Evolutionary conservation across 2,329 filamentous ascomycete species (phyloP).

Genomic region (Fusarium sp.): DNA sequence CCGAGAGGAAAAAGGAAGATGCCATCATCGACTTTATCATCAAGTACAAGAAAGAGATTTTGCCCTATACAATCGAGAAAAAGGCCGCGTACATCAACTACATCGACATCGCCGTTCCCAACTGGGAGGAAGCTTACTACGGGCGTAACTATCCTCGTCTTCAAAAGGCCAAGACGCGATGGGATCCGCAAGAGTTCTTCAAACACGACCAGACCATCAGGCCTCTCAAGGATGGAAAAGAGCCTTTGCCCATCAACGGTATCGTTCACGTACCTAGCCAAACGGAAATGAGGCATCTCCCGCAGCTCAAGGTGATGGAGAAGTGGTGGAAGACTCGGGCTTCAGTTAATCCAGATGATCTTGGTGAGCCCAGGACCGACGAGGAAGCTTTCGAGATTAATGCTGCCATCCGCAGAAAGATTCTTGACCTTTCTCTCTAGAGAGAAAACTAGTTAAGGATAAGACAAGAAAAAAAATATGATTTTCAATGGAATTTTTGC

Average conservation of each 20-base stretch:
- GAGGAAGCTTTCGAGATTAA: background rate
- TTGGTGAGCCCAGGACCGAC: background rate
- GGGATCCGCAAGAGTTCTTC: background rate
- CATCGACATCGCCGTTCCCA: background rate
- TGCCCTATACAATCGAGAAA: background rate
- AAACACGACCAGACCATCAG: background rate
- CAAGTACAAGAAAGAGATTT: background rate
- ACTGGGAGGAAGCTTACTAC: background rate
- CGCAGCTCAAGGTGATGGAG: background rate
- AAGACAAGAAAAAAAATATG: too few relatives aligned
- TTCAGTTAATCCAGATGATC: background rate
- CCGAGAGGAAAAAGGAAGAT: background rate
- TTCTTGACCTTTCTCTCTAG: background rate
- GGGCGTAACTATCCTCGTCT: background rate
- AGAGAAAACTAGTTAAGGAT: too few relatives aligned
- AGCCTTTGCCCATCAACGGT: background rate
- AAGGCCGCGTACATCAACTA: slow-evolving; percentile 1
- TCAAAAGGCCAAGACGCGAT: background rate
- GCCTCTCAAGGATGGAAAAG: background rate
- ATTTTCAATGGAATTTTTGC: too few relatives aligned
- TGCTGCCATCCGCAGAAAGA: background rate
- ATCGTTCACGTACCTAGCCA: background rate
- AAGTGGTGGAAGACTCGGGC: background rate
- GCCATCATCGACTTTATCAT: background rate
- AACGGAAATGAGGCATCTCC: background rate